Base-by-base conservation (phyloP, 352 stramenopile species). In the Phytophthora aleatoria region DNA sequence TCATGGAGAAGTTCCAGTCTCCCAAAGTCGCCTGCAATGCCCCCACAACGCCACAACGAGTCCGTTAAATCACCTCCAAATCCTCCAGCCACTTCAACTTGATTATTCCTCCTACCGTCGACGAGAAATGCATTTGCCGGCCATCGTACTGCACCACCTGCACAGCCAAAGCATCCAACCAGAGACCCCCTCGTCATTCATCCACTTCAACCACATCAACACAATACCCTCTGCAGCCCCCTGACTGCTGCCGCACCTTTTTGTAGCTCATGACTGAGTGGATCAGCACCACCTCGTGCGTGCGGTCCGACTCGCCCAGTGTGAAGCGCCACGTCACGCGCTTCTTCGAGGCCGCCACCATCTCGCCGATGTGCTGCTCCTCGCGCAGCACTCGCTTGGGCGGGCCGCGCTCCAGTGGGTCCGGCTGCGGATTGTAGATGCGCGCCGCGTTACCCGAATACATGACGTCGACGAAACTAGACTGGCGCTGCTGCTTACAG, bases 261-360 rank as follows among this genome's bases (percentile, higher is more conserved):
- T 95, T 95, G 69, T 92, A 90, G 39, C 80, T 89, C 79, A 95
- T 89, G 54, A 91, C 76, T 16, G 87, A 95, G 73, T 95, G 87
- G 51, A 87, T 63, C 39, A 95, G 69, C 62, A 90, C 76, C 38
- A 94, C 81, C 55, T 92, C 83, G 61, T 95, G 87, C 45, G 77
- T 71, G 45, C 69, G 77, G 50, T 95, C 87, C 1, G 73, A 74
- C 39, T 94, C 85, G 51, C 87, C 85, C 39, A 95, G 70, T 39
- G 85, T 87, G 52, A 95, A 95, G 41, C 82, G 85, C 87, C 87
- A 95, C 48, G 81, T 76, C 52, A 93, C 83, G 57, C 87, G 85
- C 68, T 91, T 91, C 77, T 95, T 94, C 41, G 87, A 92, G 24
- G 76, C 70, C n/a, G 87, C 81, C 16, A 95, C 76, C 52, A 82